Percentiles rank a stretch among this genome's conserved stretches.
Evolutionary conservation across 441 rosid genomes (phyloP).

Genomic region (Cnidoscolus chayamansa): DNA sequence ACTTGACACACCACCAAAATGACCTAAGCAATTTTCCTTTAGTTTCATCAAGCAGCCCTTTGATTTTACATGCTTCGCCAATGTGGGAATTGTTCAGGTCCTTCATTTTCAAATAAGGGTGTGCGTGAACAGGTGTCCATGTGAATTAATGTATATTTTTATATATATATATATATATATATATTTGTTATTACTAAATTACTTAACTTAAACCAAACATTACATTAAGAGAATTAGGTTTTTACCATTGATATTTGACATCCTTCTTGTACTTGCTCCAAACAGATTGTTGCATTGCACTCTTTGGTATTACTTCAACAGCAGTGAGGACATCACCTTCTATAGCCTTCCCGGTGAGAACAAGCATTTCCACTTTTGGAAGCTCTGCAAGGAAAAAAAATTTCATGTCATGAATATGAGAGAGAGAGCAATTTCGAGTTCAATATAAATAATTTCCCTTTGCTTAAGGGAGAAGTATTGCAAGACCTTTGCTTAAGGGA

Average conservation of each 20-base stretch:
- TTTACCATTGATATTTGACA: slow-evolving; percentile 76
- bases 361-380: slow-evolving; percentile 74
- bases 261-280: slow-evolving; percentile 91
- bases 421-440: neutral
- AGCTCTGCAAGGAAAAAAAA: slow-evolving; percentile 48
- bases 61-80: neutral
- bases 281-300: slow-evolving; percentile 64
- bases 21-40: too few relatives aligned
- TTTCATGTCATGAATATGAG: too few relatives aligned
- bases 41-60: too few relatives aligned
- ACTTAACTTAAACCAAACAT: neutral
- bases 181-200: neutral
- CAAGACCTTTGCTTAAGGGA: too few relatives aligned
- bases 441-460: neutral
- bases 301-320: slow-evolving; percentile 89
- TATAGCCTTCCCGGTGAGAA: slow-evolving; percentile 86
- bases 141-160: too few relatives aligned
- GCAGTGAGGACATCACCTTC: slow-evolving; percentile 90
- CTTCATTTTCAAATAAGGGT: neutral
- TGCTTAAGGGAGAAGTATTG: too few relatives aligned
- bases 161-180: too few relatives aligned
- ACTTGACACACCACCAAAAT: too few relatives aligned
- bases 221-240: slow-evolving; percentile 8
- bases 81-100: neutral
- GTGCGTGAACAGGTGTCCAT: too few relatives aligned